Conservation (phyloP, 2,329 filamentous ascomycete genomes). For the Hypoxylon sp. region DNA sequence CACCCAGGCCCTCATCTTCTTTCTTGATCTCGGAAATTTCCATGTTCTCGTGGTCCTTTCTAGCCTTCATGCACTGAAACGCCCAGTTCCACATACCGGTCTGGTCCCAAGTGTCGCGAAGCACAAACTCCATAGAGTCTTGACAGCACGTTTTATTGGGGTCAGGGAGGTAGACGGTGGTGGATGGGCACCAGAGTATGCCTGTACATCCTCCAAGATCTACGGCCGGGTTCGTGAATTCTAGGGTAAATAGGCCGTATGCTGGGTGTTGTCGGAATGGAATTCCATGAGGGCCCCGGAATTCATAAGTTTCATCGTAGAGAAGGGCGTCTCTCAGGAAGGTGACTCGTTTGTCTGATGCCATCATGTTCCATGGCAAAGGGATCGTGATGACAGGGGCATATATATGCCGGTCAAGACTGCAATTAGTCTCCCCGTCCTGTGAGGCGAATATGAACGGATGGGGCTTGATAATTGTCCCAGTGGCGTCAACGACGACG, state of each 20-base stretch:
- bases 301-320: constrained; percentile 6
- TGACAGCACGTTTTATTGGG: neutral
- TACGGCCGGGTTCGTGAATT: neutral
- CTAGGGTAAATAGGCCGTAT: constrained; percentile 10
- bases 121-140: neutral
- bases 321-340: constrained; percentile 6
- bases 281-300: neutral
- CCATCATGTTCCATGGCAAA: neutral
- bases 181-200: constrained; percentile 17
- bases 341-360: neutral
- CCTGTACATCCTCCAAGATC: neutral
- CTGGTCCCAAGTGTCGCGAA: constrained; percentile 2
- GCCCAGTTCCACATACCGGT: constrained; percentile 14
- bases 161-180: constrained; percentile 1
- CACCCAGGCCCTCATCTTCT: neutral
- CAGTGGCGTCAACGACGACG: constrained; percentile 5
- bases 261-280: constrained; percentile 3
- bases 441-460: neutral
- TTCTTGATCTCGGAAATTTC: neutral
- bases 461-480: neutral
- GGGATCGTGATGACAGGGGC: constrained; percentile 9
- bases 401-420: constrained; percentile 2
- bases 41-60: neutral
- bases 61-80: neutral
- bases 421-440: neutral